A percentile compares a stretch with the other conserved stretches of the same genome.
phyloP scores from a whole-genome alignment of 2,329 filamentous ascomycete species.

The Aspergillus felis region DNA sequence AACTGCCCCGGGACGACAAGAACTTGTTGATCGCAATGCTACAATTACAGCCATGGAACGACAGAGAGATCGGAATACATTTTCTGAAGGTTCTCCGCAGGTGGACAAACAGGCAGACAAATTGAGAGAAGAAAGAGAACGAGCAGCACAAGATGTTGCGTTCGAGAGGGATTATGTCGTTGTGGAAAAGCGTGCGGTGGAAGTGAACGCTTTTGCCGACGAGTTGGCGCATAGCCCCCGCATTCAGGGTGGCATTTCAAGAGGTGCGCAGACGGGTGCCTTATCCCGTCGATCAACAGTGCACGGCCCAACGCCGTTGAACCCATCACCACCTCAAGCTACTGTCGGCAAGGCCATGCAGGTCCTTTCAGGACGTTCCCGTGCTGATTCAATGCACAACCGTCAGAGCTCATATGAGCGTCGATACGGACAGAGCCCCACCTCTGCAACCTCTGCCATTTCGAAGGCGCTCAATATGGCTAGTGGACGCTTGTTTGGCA shows the following conservation, averaged over 20 bases:
- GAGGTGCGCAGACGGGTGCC: constrained; percentile 56
- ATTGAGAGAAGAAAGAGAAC: constrained; percentile 49
- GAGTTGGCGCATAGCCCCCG: constrained; percentile 83
- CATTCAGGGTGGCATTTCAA: constrained; percentile 48
- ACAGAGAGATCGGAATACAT: constrained; percentile 53
- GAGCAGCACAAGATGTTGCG: constrained; percentile 78
- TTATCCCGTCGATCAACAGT: constrained; percentile 75
- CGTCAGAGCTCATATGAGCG: constrained; percentile 78
- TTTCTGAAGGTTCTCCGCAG: constrained; percentile 43
- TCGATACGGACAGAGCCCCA: constrained; percentile 67
- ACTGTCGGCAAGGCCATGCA: constrained; percentile 70
- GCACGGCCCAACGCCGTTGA: constrained; percentile 66
- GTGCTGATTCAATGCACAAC: constrained; percentile 60
- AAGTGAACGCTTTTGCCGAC: constrained; percentile 95
- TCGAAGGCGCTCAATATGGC: constrained; percentile 94
- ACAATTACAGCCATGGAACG: constrained; percentile 53
- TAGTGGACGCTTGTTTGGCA: constrained; percentile 57
- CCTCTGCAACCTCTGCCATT: constrained; percentile 82
- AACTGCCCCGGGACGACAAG: constrained; percentile 41
- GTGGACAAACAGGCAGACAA: constrained; percentile 32
- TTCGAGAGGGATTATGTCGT: constrained; percentile 94
- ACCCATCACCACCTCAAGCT: constrained; percentile 64
- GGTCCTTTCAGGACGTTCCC: constrained; percentile 62
- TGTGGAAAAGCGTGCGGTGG: constrained; percentile 90
- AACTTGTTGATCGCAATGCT: constrained; percentile 31